phyloP scores from a whole-genome alignment of 139 green algal species.

The Chlorella sp. region DNA sequence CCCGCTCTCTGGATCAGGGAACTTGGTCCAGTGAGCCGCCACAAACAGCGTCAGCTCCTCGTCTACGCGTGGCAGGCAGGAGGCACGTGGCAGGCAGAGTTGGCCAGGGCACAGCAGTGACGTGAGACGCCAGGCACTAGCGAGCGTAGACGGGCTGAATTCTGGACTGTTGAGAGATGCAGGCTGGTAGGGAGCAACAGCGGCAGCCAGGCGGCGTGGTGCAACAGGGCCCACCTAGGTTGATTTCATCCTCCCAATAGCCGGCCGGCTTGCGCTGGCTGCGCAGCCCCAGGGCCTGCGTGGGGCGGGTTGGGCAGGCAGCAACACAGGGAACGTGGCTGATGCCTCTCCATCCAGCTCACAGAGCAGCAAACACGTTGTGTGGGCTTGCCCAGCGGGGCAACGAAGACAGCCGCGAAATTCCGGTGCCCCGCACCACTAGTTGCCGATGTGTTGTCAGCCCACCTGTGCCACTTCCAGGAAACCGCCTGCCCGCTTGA shows the following conservation, averaged over 20 bases:
- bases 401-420: no score
- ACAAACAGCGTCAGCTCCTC: conserved; percentile 52
- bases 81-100: no score
- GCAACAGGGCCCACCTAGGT: conserved; percentile 19
- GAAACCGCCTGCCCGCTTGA: conserved; percentile 41
- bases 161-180: no score
- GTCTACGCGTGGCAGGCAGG: conserved; percentile 1
- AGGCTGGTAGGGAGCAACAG: background rate
- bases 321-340: background rate
- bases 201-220: background rate
- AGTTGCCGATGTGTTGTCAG: no score
- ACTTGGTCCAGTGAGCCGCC: conserved; percentile 40
- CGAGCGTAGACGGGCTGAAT: no score
- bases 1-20: conserved; percentile 4
- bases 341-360: no score
- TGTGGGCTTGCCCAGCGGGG: no score
- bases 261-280: conserved; percentile 39
- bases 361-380: no score
- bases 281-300: conserved; percentile 36
- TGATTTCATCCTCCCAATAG: conserved; percentile 39
- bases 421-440: no score
- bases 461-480: conserved; percentile 39
- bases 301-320: background rate
- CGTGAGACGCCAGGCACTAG: no score
- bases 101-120: no score